Evolutionary conservation across 805 yeast genomes (phyloP), one percentile per base, ranked within the genome.

Genomic region (Diddensiella santjacobensis): DNA sequence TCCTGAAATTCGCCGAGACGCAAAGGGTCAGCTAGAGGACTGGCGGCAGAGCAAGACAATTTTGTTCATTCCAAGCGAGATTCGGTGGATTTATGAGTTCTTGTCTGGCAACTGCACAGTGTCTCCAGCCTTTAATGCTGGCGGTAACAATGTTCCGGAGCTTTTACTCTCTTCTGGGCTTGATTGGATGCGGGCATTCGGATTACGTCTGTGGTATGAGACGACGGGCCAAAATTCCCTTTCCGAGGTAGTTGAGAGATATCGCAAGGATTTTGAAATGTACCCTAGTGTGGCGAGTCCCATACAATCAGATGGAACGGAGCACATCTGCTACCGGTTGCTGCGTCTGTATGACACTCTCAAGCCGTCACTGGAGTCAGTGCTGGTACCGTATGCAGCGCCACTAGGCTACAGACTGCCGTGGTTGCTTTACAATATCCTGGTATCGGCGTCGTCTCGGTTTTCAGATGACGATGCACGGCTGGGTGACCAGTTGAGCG

Each of bases 151-250:
- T 26, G 53, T 46, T 1, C 50, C 56, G 3, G 58, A 54, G 2
- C 24, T 59, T 8, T 49, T 54, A 23, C 35, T 60, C 15, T 54
- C 71, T 2, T 67, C 66, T 2, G 78, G 73, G 1, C 70, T 85
- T 23, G 75, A 83, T 13, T 86, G 96, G 95, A 72, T 77, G 49
- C 70, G 83, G 26, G 71, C 77, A 20, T 70, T 90, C 26, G 79
- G 81, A 1, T 55, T 86, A 46, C 61, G 72, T 17, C 56, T 89
- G n/a, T 79, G 78, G 59, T 90, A 82, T 64, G 87, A 86, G 3
- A 20, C 56, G 4, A 26, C 46, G 15, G 26, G 17, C 13, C 17
- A 30, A 8, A 51, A 47, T 33, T 38, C 51, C 3, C 45, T 58
- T 3, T 40, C 53, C 4, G 57, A 51, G 22, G 62, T 62, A 1